Percentiles rank a stretch among this genome's conserved stretches.
phyloP scores from a whole-genome alignment of 306 rosid genomes.

The Ormosia emarginata region DNA sequence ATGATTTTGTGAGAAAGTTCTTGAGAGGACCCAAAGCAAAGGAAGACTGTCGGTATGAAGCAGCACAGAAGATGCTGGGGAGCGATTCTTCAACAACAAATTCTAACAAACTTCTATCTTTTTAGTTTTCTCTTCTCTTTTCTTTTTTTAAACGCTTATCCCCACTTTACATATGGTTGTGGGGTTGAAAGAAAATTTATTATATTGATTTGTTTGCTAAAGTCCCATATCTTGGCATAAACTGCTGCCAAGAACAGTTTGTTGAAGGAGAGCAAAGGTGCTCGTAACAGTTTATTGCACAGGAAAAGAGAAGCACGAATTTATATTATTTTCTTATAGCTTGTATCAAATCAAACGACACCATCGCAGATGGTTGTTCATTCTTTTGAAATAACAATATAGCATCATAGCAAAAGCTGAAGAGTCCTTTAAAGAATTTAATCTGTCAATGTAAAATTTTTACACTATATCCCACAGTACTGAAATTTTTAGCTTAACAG shows the following conservation, averaged over 20 bases:
- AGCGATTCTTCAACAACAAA: slow-evolving; percentile 30
- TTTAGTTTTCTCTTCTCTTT: neutral
- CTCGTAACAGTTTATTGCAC: slow-evolving; percentile 8
- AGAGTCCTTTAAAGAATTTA: too few relatives aligned
- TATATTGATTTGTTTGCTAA: slow-evolving; percentile 23
- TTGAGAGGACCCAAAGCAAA: slow-evolving; percentile 29
- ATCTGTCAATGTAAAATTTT: neutral
- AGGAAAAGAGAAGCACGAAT: neutral
- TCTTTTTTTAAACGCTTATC: slow-evolving; percentile 1
- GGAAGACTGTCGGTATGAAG: slow-evolving; percentile 47
- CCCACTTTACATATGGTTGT: slow-evolving; percentile 20
- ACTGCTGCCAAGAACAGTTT: slow-evolving; percentile 21
- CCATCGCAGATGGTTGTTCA: neutral
- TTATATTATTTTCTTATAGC: neutral
- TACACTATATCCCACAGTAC: too few relatives aligned
- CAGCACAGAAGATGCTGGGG: slow-evolving; percentile 41
- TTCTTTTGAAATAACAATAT: slow-evolving; percentile 10
- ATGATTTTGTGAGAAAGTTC: slow-evolving; percentile 44
- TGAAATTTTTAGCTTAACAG: neutral
- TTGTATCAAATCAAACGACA: slow-evolving; percentile 19
- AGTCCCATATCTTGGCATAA: slow-evolving; percentile 10
- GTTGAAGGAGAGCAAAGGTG: slow-evolving; percentile 14
- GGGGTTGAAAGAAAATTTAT: slow-evolving; percentile 26
- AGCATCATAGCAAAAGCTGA: neutral
- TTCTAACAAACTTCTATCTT: slow-evolving; percentile 14